Evolutionary conservation across 2,329 filamentous ascomycete species (phyloP).

Genomic region (Fusarium illudens): DNA sequence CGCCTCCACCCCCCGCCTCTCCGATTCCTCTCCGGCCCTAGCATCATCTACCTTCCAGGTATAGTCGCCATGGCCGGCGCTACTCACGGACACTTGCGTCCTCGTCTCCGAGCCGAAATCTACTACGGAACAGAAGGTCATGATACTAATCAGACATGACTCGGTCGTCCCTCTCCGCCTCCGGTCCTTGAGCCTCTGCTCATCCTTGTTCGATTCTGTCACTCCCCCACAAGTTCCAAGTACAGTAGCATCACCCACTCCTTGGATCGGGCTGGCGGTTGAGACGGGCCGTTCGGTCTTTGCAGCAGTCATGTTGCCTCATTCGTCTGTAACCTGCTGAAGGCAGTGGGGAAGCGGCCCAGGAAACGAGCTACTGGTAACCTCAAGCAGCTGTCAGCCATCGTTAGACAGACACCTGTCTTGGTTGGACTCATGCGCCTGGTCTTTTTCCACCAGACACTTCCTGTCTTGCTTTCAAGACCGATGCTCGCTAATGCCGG

Average conservation of each 20-base stretch:
- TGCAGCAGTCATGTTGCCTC: background rate
- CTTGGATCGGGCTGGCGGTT: conserved; percentile 6
- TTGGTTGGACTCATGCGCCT: background rate
- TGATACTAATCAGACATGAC: conserved; percentile 31
- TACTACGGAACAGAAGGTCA: background rate
- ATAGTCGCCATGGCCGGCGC: conserved; percentile 1
- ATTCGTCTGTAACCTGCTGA: background rate
- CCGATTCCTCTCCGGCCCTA: background rate
- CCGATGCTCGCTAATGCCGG: background rate
- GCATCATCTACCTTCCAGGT: conserved; percentile 1
- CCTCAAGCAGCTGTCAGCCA: background rate
- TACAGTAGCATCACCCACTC: background rate
- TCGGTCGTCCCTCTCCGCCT: conserved; percentile 8
- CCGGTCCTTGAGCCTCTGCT: background rate
- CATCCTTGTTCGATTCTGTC: background rate
- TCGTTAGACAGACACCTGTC: conserved; percentile 1
- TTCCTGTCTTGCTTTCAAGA: background rate
- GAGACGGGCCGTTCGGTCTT: conserved; percentile 11
- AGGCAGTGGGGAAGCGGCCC: conserved; percentile 1
- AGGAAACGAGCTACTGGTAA: background rate
- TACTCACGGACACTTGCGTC: background rate
- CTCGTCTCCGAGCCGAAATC: conserved; percentile 3
- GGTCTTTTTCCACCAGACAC: background rate
- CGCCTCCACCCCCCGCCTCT: background rate
- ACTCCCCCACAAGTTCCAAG: conserved; percentile 8